A percentile compares a stretch with the other conserved stretches of the same genome.
These are phyloP conservation scores for Fusarium staphyleae DNA, from an alignment of 2,329 filamentous ascomycete species.

Conservation along the genomic window DNA sequence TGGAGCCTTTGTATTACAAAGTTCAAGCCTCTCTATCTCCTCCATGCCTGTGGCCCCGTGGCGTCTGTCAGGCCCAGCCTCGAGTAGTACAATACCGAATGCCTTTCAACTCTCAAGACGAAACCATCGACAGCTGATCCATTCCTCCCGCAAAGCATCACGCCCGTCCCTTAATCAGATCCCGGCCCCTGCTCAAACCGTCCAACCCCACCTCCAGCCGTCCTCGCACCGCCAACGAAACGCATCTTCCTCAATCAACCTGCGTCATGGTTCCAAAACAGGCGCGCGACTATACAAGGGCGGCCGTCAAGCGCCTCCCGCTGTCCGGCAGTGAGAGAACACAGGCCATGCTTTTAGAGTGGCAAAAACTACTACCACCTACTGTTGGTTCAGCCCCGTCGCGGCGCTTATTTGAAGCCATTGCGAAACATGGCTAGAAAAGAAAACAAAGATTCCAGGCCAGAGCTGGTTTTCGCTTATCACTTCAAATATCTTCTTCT, in stretches of 20 bases:
- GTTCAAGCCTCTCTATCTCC: constrained; percentile 9
- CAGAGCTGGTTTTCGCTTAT: too few relatives aligned
- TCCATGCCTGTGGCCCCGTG: constrained; percentile 3
- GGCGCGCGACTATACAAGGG: constrained; percentile 32
- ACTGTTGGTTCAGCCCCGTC: background rate
- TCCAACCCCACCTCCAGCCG: background rate
- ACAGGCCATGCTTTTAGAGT: background rate
- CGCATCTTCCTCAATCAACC: constrained; percentile 26
- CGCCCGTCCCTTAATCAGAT: constrained; percentile 11
- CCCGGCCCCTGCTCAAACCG: background rate
- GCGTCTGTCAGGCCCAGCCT: background rate
- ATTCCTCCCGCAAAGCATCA: constrained; percentile 6
- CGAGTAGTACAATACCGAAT: too few relatives aligned
- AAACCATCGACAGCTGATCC: background rate
- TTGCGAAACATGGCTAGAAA: background rate
- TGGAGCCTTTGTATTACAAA: background rate
- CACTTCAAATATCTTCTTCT: too few relatives aligned
- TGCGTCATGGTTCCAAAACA: constrained; percentile 30
- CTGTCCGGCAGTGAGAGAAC: too few relatives aligned
- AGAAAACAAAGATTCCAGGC: background rate
- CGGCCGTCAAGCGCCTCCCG: too few relatives aligned
- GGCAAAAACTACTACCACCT: background rate
- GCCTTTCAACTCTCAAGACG: background rate
- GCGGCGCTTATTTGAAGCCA: background rate
- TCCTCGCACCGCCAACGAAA: constrained; percentile 10